Evolutionary conservation across 495 filamentous ascomycete genomes (phyloP).

Genomic region (Penicillium coffeae): DNA sequence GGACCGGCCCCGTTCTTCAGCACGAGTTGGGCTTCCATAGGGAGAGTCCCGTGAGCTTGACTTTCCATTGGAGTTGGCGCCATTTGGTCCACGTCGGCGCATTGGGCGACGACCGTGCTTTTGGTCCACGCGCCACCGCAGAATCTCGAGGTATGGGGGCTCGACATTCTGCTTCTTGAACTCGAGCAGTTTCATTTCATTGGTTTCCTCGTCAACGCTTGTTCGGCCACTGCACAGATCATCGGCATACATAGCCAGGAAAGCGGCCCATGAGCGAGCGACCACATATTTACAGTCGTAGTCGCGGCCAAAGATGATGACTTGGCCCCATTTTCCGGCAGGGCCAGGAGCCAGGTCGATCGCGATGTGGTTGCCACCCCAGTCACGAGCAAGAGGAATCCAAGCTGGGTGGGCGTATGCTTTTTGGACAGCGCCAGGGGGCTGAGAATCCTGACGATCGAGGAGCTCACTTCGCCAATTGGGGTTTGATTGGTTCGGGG

Average conservation of each 20-base stretch:
- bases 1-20: constrained; percentile 52
- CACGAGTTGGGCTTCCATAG: constrained; percentile 49
- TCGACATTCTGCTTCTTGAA: constrained; percentile 86
- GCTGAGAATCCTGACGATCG: constrained; percentile 82
- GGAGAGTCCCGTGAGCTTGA: constrained; percentile 43
- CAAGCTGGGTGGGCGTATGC: constrained; percentile 91
- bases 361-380: constrained; percentile 96
- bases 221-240: constrained; percentile 83
- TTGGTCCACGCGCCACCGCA: constrained; percentile 91
- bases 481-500: constrained; percentile 44
- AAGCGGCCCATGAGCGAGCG: constrained; percentile 84
- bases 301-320: constrained; percentile 94
- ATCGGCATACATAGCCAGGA: constrained; percentile 83
- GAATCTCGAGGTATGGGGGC: constrained; percentile 89
- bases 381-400: constrained; percentile 95
- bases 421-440: constrained; percentile 80
- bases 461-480: constrained; percentile 87
- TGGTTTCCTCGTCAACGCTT: constrained; percentile 84
- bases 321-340: constrained; percentile 87
- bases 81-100: constrained; percentile 40
- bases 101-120: constrained; percentile 70
- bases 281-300: constrained; percentile 98
- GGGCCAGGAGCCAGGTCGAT: constrained; percentile 93
- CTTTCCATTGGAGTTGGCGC: constrained; percentile 36
- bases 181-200: constrained; percentile 86